These are phyloP conservation scores for Pichia sp. DNA, from an alignment of 1,139 yeast species.

Conservation along the genomic window DNA sequence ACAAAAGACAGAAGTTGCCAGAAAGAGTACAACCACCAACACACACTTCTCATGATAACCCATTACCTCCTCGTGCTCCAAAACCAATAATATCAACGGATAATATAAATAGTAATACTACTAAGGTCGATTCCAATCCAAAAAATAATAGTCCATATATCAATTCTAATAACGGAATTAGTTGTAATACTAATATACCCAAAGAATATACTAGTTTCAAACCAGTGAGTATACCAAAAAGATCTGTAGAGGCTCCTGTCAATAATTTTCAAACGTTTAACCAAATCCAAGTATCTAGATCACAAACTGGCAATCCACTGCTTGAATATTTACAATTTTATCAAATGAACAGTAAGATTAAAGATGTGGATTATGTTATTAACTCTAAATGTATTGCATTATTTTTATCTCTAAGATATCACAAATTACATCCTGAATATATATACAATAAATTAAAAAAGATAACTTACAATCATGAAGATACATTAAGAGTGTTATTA, in stretches of 20 bases:
- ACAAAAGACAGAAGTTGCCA: slow-evolving; percentile 6
- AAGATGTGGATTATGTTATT: slow-evolving; percentile 61
- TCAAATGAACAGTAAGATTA: slow-evolving; percentile 40
- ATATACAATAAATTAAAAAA: slow-evolving; percentile 64
- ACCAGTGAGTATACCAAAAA: neutral
- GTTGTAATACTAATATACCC: neutral
- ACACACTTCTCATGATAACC: neutral
- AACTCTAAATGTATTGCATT: slow-evolving; percentile 61
- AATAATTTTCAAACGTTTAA: slow-evolving; percentile 22
- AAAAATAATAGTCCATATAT: too few species aligned
- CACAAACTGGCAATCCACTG: slow-evolving; percentile 59
- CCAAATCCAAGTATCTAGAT: slow-evolving; percentile 38
- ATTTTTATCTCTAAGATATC: slow-evolving; percentile 74
- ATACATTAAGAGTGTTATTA: slow-evolving; percentile 53
- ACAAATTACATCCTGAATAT: slow-evolving; percentile 83
- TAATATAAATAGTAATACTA: too few species aligned
- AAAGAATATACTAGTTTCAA: neutral
- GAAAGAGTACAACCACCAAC: slow-evolving; percentile 4
- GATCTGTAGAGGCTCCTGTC: too few species aligned
- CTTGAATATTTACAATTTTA: slow-evolving; percentile 43
- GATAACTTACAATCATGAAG: slow-evolving; percentile 27
- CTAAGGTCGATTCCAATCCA: too few species aligned
- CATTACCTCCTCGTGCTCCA: too few species aligned
- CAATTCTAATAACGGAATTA: too few species aligned
- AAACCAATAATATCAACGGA: too few species aligned